phyloP scores from a whole-genome alignment of 176 grass and related monocot genomes.

The Triticum urartu region DNA sequence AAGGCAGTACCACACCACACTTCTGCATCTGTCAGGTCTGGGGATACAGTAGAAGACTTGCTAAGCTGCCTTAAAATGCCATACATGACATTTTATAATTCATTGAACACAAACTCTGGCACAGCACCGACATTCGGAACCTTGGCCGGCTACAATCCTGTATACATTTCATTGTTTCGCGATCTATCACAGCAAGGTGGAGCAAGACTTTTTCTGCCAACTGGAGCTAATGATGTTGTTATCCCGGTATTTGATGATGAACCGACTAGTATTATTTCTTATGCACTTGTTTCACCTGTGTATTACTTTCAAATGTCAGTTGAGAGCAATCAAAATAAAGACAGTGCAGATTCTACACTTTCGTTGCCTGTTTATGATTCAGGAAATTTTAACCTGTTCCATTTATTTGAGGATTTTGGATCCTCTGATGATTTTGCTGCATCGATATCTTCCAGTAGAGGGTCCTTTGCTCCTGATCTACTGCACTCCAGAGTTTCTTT shows the following conservation, averaged over 20 bases:
- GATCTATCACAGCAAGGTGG: conserved; percentile 67
- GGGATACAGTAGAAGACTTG: conserved; percentile 60
- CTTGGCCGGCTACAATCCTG: conserved; percentile 66
- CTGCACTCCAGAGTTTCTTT: conserved; percentile 80
- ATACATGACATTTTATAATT: conserved; percentile 65
- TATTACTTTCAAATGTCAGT: conserved; percentile 70
- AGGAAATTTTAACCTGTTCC: conserved; percentile 71
- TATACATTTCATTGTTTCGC: conserved; percentile 59
- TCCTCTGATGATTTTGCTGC: conserved; percentile 62
- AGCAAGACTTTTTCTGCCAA: conserved; percentile 74
- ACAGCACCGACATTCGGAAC: conserved; percentile 45
- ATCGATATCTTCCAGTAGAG: conserved; percentile 55
- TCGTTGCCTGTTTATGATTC: conserved; percentile 60
- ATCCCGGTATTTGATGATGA: conserved; percentile 98
- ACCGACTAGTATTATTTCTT: conserved; percentile 88
- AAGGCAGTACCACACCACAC: conserved; percentile 30
- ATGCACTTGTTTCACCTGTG: conserved; percentile 77
- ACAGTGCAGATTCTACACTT: conserved; percentile 51
- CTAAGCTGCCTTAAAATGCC: conserved; percentile 66
- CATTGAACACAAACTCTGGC: conserved; percentile 68
- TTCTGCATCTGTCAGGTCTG: conserved; percentile 46
- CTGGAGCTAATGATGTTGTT: conserved; percentile 63
- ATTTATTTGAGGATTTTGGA: conserved; percentile 75
- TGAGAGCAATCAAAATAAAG: conserved; percentile 54
- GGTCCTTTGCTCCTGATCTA: conserved; percentile 42